Evolutionary conservation across 306 rosid genomes (phyloP), one percentile per base, ranked within the genome.

Genomic region (Prunus mira): DNA sequence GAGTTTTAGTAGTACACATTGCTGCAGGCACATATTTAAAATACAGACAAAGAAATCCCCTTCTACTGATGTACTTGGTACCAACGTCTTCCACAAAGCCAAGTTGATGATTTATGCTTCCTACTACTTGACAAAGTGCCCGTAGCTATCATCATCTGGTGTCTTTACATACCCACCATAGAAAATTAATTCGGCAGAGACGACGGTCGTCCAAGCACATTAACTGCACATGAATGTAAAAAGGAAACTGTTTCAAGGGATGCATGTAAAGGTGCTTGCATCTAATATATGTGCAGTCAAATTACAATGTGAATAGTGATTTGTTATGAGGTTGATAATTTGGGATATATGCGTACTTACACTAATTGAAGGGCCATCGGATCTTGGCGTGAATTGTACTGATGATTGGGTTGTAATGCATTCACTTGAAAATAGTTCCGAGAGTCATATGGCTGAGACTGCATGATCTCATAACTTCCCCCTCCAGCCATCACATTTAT

Each of bases 371-470:
- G 96, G 72, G 97, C 69, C 80, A 88, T 84, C 72, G 87, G 92
- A 72, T 93, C 98, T 62, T 89, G 91, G 60, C 90, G 91, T 17
- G 90, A 79, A 71, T 93, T 85, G 47, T 89, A 85, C 68, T 79
- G 80, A 50, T 73, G 81, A 81, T 74, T 87, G 65, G 93, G 93
- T 80, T 93, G 97, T 72, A 90, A 84, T 13, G 91, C 97, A 73
- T 93, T 71, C 10, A 87, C 92, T 88, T 88, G 97, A 65, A 93
- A 91, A 84, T 88, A 93, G 77, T 87, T 89, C 69, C 98, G 84
- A 62, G 90, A 80, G 24, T 91, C 96, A 17, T 71, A 91, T 61
- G 79, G 86, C 62, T 85, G 88, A 50, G 96, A 69, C 60, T 91
- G 93, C 86, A 91, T 82, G 18, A 86, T 74, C 30, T 89, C 97